A percentile compares a stretch with the other conserved stretches of the same genome.
These are phyloP conservation scores for Claviceps fusiformis DNA, from an alignment of 2,329 filamentous ascomycete genomes.

Conservation along the genomic window DNA sequence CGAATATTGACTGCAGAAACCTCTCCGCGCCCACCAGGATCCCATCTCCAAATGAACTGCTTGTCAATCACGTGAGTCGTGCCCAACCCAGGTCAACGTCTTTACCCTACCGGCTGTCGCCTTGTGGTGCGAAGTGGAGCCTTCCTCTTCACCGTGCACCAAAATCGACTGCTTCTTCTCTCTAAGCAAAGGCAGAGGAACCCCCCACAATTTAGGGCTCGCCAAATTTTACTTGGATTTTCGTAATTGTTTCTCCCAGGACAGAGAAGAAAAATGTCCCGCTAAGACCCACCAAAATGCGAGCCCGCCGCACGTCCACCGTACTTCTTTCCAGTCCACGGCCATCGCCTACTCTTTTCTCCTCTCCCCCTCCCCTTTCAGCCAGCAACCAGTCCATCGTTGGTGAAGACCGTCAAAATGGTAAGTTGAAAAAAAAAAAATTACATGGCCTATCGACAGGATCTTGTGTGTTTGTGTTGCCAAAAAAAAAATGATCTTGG, in stretches of 20 bases:
- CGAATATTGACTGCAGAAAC: too few species aligned
- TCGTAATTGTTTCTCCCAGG: constrained; percentile 4
- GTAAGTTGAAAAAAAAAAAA: constrained; percentile 38
- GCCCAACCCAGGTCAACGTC: constrained; percentile 20
- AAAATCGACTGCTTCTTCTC: constrained; percentile 6
- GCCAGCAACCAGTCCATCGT: constrained; percentile 21
- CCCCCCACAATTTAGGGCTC: constrained; percentile 23
- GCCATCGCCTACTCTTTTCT: constrained; percentile 1
- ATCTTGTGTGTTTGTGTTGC: not conserved
- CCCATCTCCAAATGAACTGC: not conserved
- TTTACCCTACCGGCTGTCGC: not conserved
- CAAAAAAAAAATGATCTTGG: not conserved
- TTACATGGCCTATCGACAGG: constrained; percentile 18
- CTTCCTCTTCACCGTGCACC: not conserved
- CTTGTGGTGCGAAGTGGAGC: not conserved
- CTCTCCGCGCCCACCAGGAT: not conserved
- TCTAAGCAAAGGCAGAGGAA: constrained; percentile 4
- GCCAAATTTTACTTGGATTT: constrained; percentile 8
- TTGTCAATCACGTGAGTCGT: constrained; percentile 23
- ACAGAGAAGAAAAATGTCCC: constrained; percentile 8
- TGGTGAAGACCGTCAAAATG: constrained; percentile 50
- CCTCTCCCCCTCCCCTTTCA: constrained; percentile 19
- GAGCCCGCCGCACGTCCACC: not conserved
- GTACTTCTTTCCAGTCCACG: not conserved
- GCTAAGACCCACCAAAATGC: constrained; percentile 25